Conservation (phyloP, 352 stramenopile species). For the Globisporangium irregulare region DNA sequence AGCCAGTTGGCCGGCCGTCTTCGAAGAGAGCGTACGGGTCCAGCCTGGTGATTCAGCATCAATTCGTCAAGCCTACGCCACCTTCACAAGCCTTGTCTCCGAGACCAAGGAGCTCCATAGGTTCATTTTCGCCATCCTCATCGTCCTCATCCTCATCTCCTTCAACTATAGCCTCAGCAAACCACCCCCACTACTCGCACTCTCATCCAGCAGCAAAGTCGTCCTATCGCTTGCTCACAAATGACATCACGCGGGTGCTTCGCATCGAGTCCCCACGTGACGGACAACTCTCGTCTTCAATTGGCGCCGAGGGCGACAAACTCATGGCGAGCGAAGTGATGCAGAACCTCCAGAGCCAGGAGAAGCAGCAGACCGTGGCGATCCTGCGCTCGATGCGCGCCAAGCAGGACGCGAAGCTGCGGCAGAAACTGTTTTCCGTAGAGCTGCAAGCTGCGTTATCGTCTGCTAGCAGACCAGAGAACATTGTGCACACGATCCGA, state of each 20-base stretch:
- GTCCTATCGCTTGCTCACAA: conserved; percentile 51
- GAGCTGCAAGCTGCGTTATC: conserved; percentile 10
- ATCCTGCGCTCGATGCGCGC: conserved; percentile 24
- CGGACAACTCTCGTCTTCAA: conserved; percentile 1
- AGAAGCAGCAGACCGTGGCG: conserved; percentile 26
- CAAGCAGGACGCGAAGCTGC: conserved; percentile 23
- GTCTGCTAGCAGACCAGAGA: conserved; percentile 17
- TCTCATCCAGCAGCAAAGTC: conserved; percentile 10
- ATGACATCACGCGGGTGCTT: conserved; percentile 46
- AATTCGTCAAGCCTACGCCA: conserved; percentile 22
- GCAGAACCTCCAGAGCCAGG: conserved; percentile 25
- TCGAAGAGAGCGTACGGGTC: conserved; percentile 20
- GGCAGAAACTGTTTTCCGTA: conserved; percentile 9
- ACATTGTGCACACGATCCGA: conserved; percentile 29
- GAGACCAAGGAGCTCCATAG: background rate
- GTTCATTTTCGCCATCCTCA: background rate
- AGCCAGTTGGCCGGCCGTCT: conserved; percentile 10
- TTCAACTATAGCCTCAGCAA: background rate
- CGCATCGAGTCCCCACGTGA: conserved; percentile 40
- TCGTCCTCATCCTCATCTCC: background rate
- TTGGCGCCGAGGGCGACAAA: conserved; percentile 15
- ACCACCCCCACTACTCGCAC: too few species aligned
- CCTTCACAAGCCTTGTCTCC: background rate
- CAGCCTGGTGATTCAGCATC: conserved; percentile 63
- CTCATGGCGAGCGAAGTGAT: conserved; percentile 25